Evolutionary conservation across 352 stramenopile species (phyloP), one percentile per base, ranked within the genome.

Genomic region (Phytophthora agathidicida): DNA sequence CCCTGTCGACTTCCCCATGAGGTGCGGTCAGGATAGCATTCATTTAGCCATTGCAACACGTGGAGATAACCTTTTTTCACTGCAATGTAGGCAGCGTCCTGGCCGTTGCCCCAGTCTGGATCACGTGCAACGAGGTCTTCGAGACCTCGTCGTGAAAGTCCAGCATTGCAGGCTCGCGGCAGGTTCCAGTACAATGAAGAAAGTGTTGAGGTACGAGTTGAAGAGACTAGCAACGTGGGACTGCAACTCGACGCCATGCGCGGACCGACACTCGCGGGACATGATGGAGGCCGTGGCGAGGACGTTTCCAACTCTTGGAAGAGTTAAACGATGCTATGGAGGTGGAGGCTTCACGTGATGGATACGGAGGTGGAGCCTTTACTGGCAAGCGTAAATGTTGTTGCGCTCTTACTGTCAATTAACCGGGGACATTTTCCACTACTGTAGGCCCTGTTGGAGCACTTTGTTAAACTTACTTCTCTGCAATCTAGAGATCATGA

Each of bases 31-130:
- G 48, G 57, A 26, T 60, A 60, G 2, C 41, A 30, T 5, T 65
- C 57, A 26, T 52, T 59, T 26, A 65, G 32, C 39, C 57, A 65
- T 32, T 65, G 23, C 47, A 65, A n/a, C 24, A 65, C 47, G 14
- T 54, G 56, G 10, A 60, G 39, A 11, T 14, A 33, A 24, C 38
- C 48, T 19, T 52, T 65, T 26, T 53, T 60, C 14, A 60, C 47
- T 10, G 56, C 56, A 17, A 47, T 13, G 24, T 47, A 58, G 3
- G 55, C 55, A 23, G 37, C 46, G n/a, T 59, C 23, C 1, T 38
- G 30, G 8, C 46, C 55, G 22, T 41, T 27, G 1, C n/a, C 27
- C 57, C 57, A 67, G 7, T 46, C 19, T 20, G 49, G 41, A 50
- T 67, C 51, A 9, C 58, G 58, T 27, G 8, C 31, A 37, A 36